These are phyloP conservation scores for Spergularia bocconei DNA, from an alignment of 148 eudicot genomes.

Conservation along the genomic window DNA sequence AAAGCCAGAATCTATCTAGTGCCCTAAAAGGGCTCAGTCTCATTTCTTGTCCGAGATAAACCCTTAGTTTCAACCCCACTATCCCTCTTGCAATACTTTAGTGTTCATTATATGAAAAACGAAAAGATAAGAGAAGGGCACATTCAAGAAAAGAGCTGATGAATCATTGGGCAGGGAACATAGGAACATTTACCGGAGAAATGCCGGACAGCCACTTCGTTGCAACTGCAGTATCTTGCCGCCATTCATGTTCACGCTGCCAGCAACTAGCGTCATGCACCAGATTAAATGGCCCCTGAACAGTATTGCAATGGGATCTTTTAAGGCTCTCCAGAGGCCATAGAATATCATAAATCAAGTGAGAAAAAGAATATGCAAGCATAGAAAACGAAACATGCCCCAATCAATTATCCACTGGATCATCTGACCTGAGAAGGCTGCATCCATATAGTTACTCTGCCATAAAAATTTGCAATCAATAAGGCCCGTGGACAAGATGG, in stretches of 20 bases:
- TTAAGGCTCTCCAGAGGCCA: background rate
- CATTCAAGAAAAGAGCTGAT: constrained; percentile 6
- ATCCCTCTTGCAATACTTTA: background rate
- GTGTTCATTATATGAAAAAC: background rate
- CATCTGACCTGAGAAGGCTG: constrained; percentile 76
- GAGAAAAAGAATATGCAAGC: background rate
- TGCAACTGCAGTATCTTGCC: constrained; percentile 97
- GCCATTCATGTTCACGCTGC: constrained; percentile 98
- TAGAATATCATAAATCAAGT: background rate
- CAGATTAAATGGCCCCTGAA: constrained; percentile 75
- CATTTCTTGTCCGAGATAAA: no score
- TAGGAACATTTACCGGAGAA: constrained; percentile 60
- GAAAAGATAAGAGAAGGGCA: background rate
- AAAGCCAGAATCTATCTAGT: no score
- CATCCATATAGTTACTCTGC: constrained; percentile 90
- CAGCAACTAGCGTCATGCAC: constrained; percentile 92
- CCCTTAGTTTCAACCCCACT: no score
- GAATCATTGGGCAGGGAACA: constrained; percentile 20
- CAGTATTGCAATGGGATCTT: constrained; percentile 5
- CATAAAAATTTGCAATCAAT: constrained; percentile 88
- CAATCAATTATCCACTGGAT: background rate
- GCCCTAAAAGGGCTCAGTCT: no score
- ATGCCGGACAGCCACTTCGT: constrained; percentile 97
- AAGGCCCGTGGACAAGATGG: constrained; percentile 88
- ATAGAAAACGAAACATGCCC: background rate